Conservation (phyloP, 108 stramenopile genomes). For the Stephanodiscus minutulus region DNA sequence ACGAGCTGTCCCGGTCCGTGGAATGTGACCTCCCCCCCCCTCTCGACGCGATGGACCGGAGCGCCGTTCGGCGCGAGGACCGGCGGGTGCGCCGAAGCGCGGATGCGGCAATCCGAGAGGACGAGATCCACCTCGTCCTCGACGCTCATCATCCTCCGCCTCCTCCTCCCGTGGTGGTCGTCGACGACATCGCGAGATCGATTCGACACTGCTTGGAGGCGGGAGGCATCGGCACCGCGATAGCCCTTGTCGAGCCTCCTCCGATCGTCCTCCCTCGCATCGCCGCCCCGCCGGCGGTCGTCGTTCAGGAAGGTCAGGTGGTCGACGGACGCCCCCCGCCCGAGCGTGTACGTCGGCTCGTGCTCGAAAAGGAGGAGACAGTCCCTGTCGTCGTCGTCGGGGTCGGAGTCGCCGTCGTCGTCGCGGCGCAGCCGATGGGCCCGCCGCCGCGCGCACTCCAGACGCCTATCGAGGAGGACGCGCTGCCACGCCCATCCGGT, state of each 20-base stretch:
- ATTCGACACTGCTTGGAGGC: conserved; percentile 12
- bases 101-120: background rate
- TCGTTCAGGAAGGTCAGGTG: conserved; percentile 67
- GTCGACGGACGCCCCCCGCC: conserved; percentile 85
- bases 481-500: conserved; percentile 81
- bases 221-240: conserved; percentile 46
- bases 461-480: conserved; percentile 54
- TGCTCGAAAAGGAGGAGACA: conserved; percentile 93
- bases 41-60: conserved; percentile 87
- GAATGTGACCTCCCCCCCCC: conserved; percentile 98
- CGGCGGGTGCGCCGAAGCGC: conserved; percentile 26
- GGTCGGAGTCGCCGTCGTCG: background rate
- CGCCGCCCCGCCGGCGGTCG: too few relatives aligned
- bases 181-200: background rate
- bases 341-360: conserved; percentile 95
- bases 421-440: background rate
- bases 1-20: conserved; percentile 98
- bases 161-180: too few relatives aligned
- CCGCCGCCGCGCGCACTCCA: conserved; percentile 34
- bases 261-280: conserved; percentile 17
- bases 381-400: conserved; percentile 43
- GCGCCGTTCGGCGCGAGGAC: conserved; percentile 75
- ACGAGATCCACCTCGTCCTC: conserved; percentile 14
- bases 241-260: conserved; percentile 36
- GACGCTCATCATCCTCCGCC: too few relatives aligned